Evolutionary conservation across 2,329 filamentous ascomycete genomes (phyloP).

Genomic region (Pseudogymnoascus sp.): DNA sequence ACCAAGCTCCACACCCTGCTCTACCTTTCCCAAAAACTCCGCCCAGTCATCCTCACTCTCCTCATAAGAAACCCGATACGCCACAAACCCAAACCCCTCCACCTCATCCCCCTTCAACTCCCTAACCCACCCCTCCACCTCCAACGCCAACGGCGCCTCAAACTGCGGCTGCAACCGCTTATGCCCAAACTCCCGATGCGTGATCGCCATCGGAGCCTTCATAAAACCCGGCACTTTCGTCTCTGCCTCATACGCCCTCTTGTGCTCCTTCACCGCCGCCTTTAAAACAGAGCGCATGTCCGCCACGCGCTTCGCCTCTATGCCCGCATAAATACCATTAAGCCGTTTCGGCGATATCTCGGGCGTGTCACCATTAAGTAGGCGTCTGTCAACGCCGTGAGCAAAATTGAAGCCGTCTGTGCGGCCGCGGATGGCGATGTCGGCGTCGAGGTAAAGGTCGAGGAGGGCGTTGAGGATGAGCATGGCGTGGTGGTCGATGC

Average conservation of each 20-base stretch:
- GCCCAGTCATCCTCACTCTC: constrained; percentile 17
- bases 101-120: constrained; percentile 10
- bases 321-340: constrained; percentile 14
- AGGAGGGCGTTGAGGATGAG: constrained; percentile 19
- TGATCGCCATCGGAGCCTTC: constrained; percentile 14
- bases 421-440: constrained; percentile 15
- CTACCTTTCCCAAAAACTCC: constrained; percentile 9
- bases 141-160: constrained; percentile 10
- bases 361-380: constrained; percentile 9
- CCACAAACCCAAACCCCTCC: constrained; percentile 17
- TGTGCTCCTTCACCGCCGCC: not conserved
- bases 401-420: constrained; percentile 17
- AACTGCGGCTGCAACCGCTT: constrained; percentile 16
- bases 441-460: constrained; percentile 18
- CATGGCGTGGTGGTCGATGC: constrained; percentile 18
- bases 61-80: constrained; percentile 17
- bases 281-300: not conserved
- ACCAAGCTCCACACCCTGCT: constrained; percentile 14
- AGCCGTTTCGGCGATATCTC: constrained; percentile 4
- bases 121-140: constrained; percentile 14
- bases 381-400: constrained; percentile 11
- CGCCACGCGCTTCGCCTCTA: constrained; percentile 9
- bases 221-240: constrained; percentile 14
- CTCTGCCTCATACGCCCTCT: not conserved
- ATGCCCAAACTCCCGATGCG: constrained; percentile 17